phyloP scores from a whole-genome alignment of 192 early-diverging fungal species.

The Oehlia diaphana region DNA sequence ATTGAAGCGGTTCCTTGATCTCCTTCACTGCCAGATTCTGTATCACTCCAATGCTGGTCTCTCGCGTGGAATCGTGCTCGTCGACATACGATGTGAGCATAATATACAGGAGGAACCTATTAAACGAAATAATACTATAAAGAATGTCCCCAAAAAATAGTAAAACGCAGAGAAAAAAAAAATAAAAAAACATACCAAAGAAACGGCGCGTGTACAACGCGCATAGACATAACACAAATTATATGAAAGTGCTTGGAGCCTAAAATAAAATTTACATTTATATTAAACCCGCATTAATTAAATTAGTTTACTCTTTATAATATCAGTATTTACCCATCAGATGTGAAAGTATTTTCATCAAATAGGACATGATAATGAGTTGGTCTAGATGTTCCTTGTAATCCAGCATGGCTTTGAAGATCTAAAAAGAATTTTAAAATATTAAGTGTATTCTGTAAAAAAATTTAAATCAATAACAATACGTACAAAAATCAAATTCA shows the following conservation, averaged over 20 bases:
- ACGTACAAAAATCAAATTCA: slow-evolving; percentile 81
- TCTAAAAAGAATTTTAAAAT: slow-evolving; percentile 26
- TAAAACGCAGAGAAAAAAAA: not conserved
- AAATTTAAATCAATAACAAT: not conserved
- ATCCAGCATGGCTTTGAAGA: slow-evolving; percentile 86
- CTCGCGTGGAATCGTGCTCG: slow-evolving; percentile 81
- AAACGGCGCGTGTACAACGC: slow-evolving; percentile 84
- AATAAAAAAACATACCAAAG: slow-evolving; percentile 47
- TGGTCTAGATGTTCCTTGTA: slow-evolving; percentile 69
- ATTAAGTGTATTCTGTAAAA: not conserved
- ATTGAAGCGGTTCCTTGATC: not conserved
- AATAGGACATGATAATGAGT: slow-evolving; percentile 90
- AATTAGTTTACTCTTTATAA: not conserved
- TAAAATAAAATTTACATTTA: not conserved
- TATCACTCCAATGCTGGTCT: slow-evolving; percentile 55
- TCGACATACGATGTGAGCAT: slow-evolving; percentile 89
- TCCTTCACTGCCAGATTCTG: slow-evolving; percentile 25
- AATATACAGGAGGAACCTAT: slow-evolving; percentile 83
- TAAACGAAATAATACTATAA: not conserved
- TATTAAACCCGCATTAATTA: not conserved
- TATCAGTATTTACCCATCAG: slow-evolving; percentile 48
- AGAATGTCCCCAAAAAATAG: not conserved
- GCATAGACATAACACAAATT: slow-evolving; percentile 88
- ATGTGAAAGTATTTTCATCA: slow-evolving; percentile 80
- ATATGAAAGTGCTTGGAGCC: slow-evolving; percentile 89